Evolutionary conservation across 169 alveolate genomes (phyloP).

Genomic region (Plasmodium chabaudi): DNA sequence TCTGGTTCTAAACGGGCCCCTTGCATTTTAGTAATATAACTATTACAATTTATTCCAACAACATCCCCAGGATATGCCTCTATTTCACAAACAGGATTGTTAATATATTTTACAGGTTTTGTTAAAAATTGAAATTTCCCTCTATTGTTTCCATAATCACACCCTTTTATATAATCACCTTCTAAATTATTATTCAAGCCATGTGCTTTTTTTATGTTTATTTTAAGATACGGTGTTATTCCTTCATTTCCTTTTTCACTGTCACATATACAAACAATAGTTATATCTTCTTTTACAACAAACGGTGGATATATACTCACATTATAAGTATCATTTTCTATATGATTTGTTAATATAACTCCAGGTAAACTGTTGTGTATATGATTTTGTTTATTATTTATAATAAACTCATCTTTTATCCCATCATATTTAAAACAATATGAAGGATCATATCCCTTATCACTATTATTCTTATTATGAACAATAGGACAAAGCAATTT

Average conservation of each 20-base stretch:
- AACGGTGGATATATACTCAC: constrained; percentile 36
- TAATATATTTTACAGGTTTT: background rate
- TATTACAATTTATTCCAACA: constrained; percentile 55
- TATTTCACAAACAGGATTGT: constrained; percentile 8
- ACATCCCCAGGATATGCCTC: constrained; percentile 49
- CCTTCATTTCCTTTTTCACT: constrained; percentile 19
- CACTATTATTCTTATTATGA: background rate
- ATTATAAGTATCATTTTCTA: constrained; percentile 15
- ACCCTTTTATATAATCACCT: constrained; percentile 33
- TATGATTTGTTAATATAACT: constrained; percentile 17
- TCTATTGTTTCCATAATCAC: constrained; percentile 55
- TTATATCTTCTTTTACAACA: constrained; percentile 25
- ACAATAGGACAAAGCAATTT: constrained; percentile 45
- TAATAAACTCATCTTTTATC: constrained; percentile 23
- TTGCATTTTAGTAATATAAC: background rate
- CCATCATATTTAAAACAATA: constrained; percentile 50
- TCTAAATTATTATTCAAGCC: constrained; percentile 5
- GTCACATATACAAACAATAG: constrained; percentile 57
- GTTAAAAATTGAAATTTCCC: constrained; percentile 63
- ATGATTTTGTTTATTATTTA: constrained; percentile 20
- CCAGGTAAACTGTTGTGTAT: constrained; percentile 49
- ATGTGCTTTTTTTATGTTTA: constrained; percentile 17
- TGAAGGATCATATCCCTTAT: constrained; percentile 2
- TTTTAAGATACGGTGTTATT: constrained; percentile 48
- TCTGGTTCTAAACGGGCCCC: constrained; percentile 12